A percentile compares a stretch with the other conserved stretches of the same genome.
phyloP scores from a whole-genome alignment of 768 basidiomycete genomes.

The Tricholoma furcatifolium region DNA sequence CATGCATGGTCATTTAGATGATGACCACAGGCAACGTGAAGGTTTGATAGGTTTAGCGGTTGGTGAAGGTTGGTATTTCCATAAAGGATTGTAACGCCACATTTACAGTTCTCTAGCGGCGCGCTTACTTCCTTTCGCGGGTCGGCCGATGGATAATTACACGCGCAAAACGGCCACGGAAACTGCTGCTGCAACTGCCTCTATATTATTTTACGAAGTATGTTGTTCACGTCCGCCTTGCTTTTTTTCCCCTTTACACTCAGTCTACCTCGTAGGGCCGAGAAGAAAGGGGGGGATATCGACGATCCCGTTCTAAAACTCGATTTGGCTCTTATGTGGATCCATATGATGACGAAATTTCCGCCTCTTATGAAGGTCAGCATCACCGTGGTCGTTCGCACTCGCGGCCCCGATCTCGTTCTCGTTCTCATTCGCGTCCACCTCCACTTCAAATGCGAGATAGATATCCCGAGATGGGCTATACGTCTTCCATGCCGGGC shows the following conservation, averaged over 20 bases:
- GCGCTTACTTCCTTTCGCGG: conserved; percentile 52
- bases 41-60: conserved; percentile 66
- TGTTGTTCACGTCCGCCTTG: conserved; percentile 9
- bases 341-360: conserved; percentile 34
- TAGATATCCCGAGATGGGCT: conserved; percentile 8
- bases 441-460: conserved; percentile 22
- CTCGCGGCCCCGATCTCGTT: conserved; percentile 37
- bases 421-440: conserved; percentile 36
- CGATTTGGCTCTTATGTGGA: conserved; percentile 30
- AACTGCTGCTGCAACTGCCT: conserved; percentile 67
- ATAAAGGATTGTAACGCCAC: background rate
- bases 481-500: conserved; percentile 13
- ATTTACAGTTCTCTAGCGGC: conserved; percentile 38
- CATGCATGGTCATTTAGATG: conserved; percentile 55
- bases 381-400: background rate
- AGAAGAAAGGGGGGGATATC: conserved; percentile 26
- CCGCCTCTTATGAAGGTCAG: conserved; percentile 20
- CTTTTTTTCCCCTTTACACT: conserved; percentile 1
- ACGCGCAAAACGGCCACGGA: conserved; percentile 54
- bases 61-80: conserved; percentile 55
- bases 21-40: conserved; percentile 65
- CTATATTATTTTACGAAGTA: conserved; percentile 56
- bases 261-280: conserved; percentile 24
- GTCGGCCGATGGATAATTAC: conserved; percentile 42
- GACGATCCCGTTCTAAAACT: conserved; percentile 32